A percentile compares a stretch with the other conserved stretches of the same genome.
phyloP scores from a whole-genome alignment of 2,329 filamentous ascomycete species.

The Clarireedia hainanense region DNA sequence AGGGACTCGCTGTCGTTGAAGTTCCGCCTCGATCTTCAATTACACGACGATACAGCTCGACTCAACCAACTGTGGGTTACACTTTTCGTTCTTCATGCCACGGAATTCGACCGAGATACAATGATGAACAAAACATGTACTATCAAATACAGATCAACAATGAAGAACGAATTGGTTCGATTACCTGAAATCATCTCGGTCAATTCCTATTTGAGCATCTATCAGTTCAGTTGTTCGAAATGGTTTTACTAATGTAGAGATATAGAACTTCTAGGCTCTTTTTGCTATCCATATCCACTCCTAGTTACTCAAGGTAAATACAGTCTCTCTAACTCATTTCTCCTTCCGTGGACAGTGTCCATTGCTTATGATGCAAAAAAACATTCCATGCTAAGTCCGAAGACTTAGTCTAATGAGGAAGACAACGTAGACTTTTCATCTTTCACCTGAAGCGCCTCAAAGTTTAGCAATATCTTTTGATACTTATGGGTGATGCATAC shows the following conservation, averaged over 20 bases:
- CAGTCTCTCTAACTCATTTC: not conserved
- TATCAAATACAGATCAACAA: slow-evolving; percentile 37
- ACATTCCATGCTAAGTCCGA: slow-evolving; percentile 72
- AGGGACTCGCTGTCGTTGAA: not conserved
- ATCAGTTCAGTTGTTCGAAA: not conserved
- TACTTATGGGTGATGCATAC: not conserved
- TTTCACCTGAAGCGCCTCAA: slow-evolving; percentile 59
- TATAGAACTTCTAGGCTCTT: slow-evolving; percentile 1
- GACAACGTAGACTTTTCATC: slow-evolving; percentile 70
- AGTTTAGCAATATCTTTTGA: not conserved
- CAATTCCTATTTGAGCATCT: slow-evolving; percentile 1
- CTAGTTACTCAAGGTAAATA: slow-evolving; percentile 2
- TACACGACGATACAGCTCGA: not conserved
- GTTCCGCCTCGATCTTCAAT: not conserved
- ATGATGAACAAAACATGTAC: slow-evolving; percentile 38
- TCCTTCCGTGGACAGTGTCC: not conserved
- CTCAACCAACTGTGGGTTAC: slow-evolving; percentile 21
- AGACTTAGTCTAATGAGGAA: slow-evolving; percentile 50
- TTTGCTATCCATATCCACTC: not conserved
- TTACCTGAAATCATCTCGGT: slow-evolving; percentile 27
- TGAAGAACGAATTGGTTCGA: slow-evolving; percentile 32
- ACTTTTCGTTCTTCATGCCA: not conserved
- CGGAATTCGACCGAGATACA: slow-evolving; percentile 15
- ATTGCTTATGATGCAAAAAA: slow-evolving; percentile 56
- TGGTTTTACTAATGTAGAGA: not conserved